A percentile compares a stretch with the other conserved stretches of the same genome.
Conservation (phyloP, 345 rosid species). For the Eucalyptus pauciflora region DNA sequence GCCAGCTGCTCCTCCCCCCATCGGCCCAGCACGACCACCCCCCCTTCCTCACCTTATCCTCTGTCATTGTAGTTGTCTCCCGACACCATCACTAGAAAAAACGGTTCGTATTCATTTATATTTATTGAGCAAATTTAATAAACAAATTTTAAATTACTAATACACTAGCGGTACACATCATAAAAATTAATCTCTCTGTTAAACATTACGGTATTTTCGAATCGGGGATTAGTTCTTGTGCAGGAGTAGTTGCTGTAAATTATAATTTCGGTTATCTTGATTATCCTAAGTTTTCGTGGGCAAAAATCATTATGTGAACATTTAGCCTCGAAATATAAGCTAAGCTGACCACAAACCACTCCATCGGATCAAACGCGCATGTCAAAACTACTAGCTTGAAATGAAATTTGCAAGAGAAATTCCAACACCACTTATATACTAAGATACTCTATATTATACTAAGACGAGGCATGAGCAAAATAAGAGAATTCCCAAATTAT, state of each 20-base stretch:
- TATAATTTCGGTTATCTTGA: fast-evolving
- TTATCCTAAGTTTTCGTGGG: too few relatives aligned
- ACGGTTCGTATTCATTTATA: not conserved
- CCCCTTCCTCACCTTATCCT: too few relatives aligned
- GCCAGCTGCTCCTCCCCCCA: not conserved
- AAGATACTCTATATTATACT: not conserved
- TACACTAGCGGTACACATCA: fast-evolving
- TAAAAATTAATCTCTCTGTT: fast-evolving
- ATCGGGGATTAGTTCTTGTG: fast-evolving
- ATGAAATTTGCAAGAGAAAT: not conserved
- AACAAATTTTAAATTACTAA: not conserved
- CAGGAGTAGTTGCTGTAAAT: fast-evolving
- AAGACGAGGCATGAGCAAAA: fast-evolving
- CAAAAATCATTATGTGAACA: fast-evolving
- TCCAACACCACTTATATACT: not conserved
- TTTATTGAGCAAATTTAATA: not conserved
- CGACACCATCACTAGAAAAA: not conserved
- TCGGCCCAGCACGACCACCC: not conserved
- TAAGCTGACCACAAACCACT: not conserved
- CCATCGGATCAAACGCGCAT: fast-evolving
- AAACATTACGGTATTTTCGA: not conserved
- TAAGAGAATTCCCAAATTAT: not conserved
- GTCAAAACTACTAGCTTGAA: fast-evolving
- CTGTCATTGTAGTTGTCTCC: not conserved
- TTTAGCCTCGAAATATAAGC: fast-evolving